Percentiles rank a stretch among this genome's conserved stretches.
phyloP scores from a whole-genome alignment of 371 early-diverging fungal species.

The Dentiscutata heterogama region DNA sequence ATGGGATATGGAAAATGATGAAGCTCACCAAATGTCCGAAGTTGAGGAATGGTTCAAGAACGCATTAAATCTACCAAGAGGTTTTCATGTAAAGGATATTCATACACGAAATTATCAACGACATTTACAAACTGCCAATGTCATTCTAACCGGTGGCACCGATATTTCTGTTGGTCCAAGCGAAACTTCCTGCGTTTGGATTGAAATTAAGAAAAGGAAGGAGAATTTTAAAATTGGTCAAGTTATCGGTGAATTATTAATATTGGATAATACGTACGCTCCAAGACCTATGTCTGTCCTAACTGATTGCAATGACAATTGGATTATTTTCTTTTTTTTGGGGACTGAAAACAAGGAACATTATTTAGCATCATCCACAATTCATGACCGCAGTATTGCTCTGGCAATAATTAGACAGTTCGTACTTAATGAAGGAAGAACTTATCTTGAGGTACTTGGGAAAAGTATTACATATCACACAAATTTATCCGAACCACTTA shows the following conservation, averaged over 20 bases:
- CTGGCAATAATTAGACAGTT: slow-evolving; percentile 41
- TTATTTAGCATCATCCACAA: slow-evolving; percentile 1
- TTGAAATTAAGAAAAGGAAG: slow-evolving; percentile 22
- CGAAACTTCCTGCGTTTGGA: slow-evolving; percentile 14
- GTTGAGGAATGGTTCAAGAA: slow-evolving; percentile 14
- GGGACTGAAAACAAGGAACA: background rate
- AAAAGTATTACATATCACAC: background rate
- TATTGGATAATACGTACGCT: slow-evolving; percentile 16
- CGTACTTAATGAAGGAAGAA: slow-evolving; percentile 26
- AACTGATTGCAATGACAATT: slow-evolving; percentile 39
- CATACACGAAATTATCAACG: slow-evolving; percentile 13
- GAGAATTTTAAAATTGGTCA: slow-evolving; percentile 33
- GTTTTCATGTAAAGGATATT: slow-evolving; percentile 8
- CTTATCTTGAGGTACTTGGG: background rate
- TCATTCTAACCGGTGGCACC: slow-evolving; percentile 10
- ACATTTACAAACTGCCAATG: slow-evolving; percentile 22
- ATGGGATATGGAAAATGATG: slow-evolving; percentile 24
- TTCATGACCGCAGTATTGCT: slow-evolving; percentile 10
- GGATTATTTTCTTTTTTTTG: slow-evolving; percentile 27
- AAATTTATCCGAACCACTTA: background rate
- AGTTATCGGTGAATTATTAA: slow-evolving; percentile 27
- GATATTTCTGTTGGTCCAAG: slow-evolving; percentile 36
- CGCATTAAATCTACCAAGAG: slow-evolving; percentile 14
- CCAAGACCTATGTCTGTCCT: slow-evolving; percentile 20
- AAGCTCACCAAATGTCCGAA: slow-evolving; percentile 20